Base-by-base conservation (phyloP, 345 rosid species). In the Adansonia digitata region DNA sequence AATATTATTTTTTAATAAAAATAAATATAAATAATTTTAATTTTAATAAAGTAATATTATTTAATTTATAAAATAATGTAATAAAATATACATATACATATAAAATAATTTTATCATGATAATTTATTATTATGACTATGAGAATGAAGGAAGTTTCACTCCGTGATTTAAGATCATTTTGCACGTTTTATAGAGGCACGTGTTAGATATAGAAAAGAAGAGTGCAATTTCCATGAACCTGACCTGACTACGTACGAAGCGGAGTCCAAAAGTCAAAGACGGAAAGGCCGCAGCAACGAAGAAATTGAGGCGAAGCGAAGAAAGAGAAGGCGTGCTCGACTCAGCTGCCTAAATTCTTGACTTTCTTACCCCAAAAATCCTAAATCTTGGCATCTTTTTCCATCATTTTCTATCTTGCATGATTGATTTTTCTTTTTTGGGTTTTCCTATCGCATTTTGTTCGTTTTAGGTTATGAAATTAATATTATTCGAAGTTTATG, bases 341-440 rank as follows among this genome's bases (percentile, higher is more conserved):
- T 78, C 52, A 77, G 76, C 68, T 46, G 75, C 82, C 82, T 60
- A 73, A 2, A 72, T 71, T 77, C 7, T 74, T 80, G 85, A 84
- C 87, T 55, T 57, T 15, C 20, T 56, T 56, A 78, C 82, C 34
- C 2, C 51, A 80, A 72, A 20, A 29, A 15, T 12, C 10, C 34
- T 43, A 15, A 67, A 49, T 53, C 9, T 18, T 13, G 26, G 7
- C 26, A 15, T 1, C 34, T 5, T 29, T 13, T 1, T 11, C 0
- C 13, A n/a, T n/a, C 43, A 31, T 34, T 35, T 35, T 35, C 10
- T 2, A 34, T 35, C 5, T 34, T 5, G n/a, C 22, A 11, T 14
- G 3, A 17, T 34, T 17, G 0, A 34, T 35, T 12, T 34, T 3
- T 45, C 14, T 45, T 5, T 45, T 45, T 31, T 31, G 1, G 34